Evolutionary conservation across 2,329 filamentous ascomycete species (phyloP), one percentile per base, ranked within the genome.

Genomic region (Zymoseptoria pseudotritici): DNA sequence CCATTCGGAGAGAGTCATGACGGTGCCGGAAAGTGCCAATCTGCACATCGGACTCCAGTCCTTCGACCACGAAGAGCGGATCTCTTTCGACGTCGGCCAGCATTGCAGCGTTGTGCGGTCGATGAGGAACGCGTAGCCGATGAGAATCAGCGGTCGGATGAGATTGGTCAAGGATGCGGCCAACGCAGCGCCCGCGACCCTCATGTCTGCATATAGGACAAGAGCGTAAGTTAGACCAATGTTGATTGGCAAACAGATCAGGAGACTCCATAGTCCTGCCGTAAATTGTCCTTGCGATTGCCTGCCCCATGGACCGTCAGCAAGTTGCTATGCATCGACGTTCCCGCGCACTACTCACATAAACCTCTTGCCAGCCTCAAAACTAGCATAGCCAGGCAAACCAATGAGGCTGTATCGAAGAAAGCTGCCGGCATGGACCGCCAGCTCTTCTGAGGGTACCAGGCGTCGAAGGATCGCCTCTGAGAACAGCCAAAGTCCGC

Each of bases 201-300:
- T 78, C 75, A 80, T 66, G n/a, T 58, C 62, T 19, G 60, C 62
- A 50, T 59, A 63, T 46, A 75, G 73, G 11, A 66, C 64, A 56
- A 66, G 55, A 55, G 60, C 53, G 58, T 63, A 63, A 22, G 61
- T 62, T 49, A 66, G 56, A 7, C 54, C 60, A 0, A 64, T 53
- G n/a, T 63, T 65, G 54, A 65, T 58, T 1, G 65, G 65, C n/a
- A 60, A n/a, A 58, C 53, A 61, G 31, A 55, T 13, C 8, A 63
- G 58, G 17, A 64, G 42, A 9, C 58, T 53, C 42, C 50, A 60
- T 66, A 63, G 26, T 20, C 76, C 78, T 1, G 77, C 79, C 36
- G 77, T 77, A 71, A 83, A 83, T 31, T 81, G 73, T 1, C 82
- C 81, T 62, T 83, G 81, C 0, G 82, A 79, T 65, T 83, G 81